Evolutionary conservation across 2,329 filamentous ascomycete species (phyloP).

Genomic region (Fusarium citri): DNA sequence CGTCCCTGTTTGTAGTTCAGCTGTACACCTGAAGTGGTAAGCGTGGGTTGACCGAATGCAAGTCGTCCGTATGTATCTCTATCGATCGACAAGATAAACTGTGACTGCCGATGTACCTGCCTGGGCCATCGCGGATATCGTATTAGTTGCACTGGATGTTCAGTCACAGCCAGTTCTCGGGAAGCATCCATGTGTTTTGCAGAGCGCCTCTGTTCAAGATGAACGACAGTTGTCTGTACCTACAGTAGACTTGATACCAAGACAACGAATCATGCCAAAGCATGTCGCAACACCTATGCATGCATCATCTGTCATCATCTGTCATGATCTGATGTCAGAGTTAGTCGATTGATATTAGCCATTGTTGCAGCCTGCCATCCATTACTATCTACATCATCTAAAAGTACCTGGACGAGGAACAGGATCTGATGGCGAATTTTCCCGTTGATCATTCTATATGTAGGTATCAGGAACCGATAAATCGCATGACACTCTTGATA

Average conservation of each 20-base stretch:
- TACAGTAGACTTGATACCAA: not conserved
- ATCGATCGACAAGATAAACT: not conserved
- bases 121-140: not conserved
- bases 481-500: constrained; percentile 19
- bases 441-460: constrained; percentile 21
- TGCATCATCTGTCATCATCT: not conserved
- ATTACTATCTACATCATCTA: not conserved
- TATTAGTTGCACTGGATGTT: not conserved
- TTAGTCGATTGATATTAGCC: not conserved
- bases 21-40: not conserved
- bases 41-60: not conserved
- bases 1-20: not conserved
- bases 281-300: not conserved
- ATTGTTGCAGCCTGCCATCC: constrained; percentile 4
- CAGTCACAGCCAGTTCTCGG: not conserved
- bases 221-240: not conserved
- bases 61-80: not conserved
- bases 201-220: not conserved
- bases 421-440: constrained; percentile 7
- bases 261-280: not conserved
- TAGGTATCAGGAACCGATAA: constrained; percentile 27
- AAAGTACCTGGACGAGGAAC: not conserved
- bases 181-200: not conserved
- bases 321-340: not conserved
- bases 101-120: not conserved